Base-by-base conservation (phyloP, 2,329 filamentous ascomycete genomes). In the Penicillium rolfsii region DNA sequence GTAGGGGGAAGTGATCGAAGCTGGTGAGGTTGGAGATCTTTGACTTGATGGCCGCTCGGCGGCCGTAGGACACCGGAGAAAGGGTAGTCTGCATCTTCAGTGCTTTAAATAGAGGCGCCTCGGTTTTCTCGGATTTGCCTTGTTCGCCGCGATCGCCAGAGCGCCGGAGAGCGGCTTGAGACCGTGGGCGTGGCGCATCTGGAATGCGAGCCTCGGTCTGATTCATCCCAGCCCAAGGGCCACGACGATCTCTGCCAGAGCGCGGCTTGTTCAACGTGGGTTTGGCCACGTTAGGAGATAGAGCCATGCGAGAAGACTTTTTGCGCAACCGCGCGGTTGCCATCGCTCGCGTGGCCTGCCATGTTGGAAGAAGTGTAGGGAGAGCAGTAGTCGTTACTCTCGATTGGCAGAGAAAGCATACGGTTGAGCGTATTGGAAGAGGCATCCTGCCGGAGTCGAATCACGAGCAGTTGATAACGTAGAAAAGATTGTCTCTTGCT, bases 81-180 rank as follows among this genome's bases (percentile, higher is more conserved):
- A 98, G 81, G 1, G 90, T 84, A 55, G 88, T 87, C 74, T 97
- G 94, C 94, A 98, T 98, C 80, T 96, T 97, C 76, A 98, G 82
- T 4, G 94, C 93, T 74, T 96, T 93, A 77, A 86, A 90, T 7
- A 84, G 77, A 52, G 81, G 80, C 60, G 79, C 76, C 63, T 82
- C 80, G 73, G 81, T 76, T 68, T 80, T 78, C 67, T 79, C 71
- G 59, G 71, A 64, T 63, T 75, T 71, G 55, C 74, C 63, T 28
- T 71, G 74, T 36, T 75, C 71, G 28, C 71, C 71, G 56, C 70
- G 74, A 30, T 75, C 71, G 30, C 71, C 71, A 56, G 80, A 71
- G 61, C 78, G 74, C 65, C 78, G 82, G 54, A 79, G 73, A 52
- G 81, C 76, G 9, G 81, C 79, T 70, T 65, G 70, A 5, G 75